Evolutionary conservation across 2,329 filamentous ascomycete genomes (phyloP).

Genomic region (Fusarium sp.): DNA sequence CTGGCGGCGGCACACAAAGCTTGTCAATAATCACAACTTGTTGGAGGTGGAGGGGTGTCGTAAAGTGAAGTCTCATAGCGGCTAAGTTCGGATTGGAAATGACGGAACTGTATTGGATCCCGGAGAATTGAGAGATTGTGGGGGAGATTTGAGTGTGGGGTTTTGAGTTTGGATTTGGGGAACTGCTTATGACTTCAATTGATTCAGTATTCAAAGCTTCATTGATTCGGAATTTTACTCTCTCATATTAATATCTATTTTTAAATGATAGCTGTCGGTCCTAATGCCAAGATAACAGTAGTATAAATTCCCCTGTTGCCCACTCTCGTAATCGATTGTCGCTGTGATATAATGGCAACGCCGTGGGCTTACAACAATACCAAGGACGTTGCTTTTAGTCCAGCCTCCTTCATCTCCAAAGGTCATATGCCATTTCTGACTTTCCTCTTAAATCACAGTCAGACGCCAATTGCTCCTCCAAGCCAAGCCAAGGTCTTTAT

Average conservation of each 20-base stretch:
- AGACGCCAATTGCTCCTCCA: conserved; percentile 14
- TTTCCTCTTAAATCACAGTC: conserved; percentile 21
- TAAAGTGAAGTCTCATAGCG: conserved; percentile 30
- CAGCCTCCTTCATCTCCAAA: conserved; percentile 19
- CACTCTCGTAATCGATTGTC: background rate
- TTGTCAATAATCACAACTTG: conserved; percentile 34
- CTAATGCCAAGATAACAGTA: background rate
- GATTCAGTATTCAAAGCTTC: background rate
- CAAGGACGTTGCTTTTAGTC: conserved; percentile 9
- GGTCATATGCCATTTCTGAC: conserved; percentile 39
- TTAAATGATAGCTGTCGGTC: background rate
- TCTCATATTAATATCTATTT: background rate
- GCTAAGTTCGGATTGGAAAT: conserved; percentile 48
- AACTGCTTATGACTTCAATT: background rate
- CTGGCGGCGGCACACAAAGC: conserved; percentile 44
- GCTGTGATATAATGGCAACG: conserved; percentile 1
- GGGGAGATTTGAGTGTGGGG: conserved; percentile 36
- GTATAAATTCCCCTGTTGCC: background rate
- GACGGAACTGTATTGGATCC: conserved; percentile 41
- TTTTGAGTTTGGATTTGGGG: conserved; percentile 7
- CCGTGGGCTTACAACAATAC: conserved; percentile 16
- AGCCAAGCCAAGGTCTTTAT: conserved; percentile 1
- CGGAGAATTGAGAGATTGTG: conserved; percentile 24
- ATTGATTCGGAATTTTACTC: background rate
- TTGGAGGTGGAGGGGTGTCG: conserved; percentile 19